These are phyloP conservation scores for Globisporangium uncinulatum DNA, from an alignment of 352 stramenopile species.

Conservation along the genomic window DNA sequence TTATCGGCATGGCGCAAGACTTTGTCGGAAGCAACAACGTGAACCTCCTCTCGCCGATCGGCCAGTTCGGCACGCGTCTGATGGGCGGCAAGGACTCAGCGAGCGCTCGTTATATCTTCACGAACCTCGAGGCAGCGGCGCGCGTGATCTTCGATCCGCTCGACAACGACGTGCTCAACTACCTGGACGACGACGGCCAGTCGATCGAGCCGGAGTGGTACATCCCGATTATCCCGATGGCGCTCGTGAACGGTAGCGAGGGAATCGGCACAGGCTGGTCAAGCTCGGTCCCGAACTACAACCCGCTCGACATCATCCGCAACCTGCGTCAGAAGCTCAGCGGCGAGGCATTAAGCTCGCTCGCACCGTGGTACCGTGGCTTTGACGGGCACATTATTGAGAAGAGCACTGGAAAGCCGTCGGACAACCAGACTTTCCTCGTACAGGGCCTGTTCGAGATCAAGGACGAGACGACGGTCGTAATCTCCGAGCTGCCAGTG, in stretches of 20 bases:
- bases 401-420: conserved; percentile 50
- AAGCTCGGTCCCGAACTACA: conserved; percentile 91
- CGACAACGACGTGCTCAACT: conserved; percentile 89
- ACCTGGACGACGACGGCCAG: conserved; percentile 90
- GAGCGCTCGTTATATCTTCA: conserved; percentile 94
- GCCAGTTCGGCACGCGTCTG: conserved; percentile 97
- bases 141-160: conserved; percentile 84
- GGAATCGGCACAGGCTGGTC: conserved; percentile 98
- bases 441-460: conserved; percentile 84
- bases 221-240: conserved; percentile 95
- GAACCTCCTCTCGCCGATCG: conserved; percentile 92
- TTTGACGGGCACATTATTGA: conserved; percentile 87
- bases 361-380: conserved; percentile 91
- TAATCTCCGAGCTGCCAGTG: conserved; percentile 95
- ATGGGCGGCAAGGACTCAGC: conserved; percentile 96
- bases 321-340: conserved; percentile 66
- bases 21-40: conserved; percentile 99
- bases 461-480: conserved; percentile 83
- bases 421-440: conserved; percentile 65
- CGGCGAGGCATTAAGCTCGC: conserved; percentile 38
- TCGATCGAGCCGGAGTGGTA: conserved; percentile 92
- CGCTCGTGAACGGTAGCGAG: conserved; percentile 95
- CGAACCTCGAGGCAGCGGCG: conserved; percentile 84
- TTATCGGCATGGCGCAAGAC: conserved; percentile 98
- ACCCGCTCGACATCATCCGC: conserved; percentile 87